Percentiles rank a stretch among this genome's conserved stretches.
These are phyloP conservation scores for Podaxis sp. DNA, from an alignment of 768 basidiomycete genomes.

Conservation along the genomic window DNA sequence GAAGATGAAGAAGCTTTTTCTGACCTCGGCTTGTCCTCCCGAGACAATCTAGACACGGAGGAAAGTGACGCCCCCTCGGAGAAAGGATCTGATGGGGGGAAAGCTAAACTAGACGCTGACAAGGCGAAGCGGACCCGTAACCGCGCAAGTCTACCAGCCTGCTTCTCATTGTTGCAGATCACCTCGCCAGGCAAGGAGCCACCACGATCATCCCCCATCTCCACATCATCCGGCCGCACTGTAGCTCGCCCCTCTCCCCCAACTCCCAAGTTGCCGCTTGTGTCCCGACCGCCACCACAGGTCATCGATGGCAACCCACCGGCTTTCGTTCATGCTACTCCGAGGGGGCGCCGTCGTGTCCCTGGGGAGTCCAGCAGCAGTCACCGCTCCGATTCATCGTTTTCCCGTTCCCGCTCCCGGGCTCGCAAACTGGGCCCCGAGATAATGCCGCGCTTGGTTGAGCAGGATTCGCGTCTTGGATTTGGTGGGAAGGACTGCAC, in stretches of 20 bases:
- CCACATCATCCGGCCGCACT: conserved; percentile 48
- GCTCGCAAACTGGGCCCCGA: conserved; percentile 28
- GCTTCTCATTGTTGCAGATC: conserved; percentile 71
- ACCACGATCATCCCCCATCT: conserved; percentile 39
- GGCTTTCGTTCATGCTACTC: conserved; percentile 40
- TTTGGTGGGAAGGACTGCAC: not conserved
- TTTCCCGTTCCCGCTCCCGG: conserved; percentile 42
- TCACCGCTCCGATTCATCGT: conserved; percentile 31
- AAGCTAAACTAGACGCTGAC: conserved; percentile 27
- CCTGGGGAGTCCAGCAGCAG: conserved; percentile 32
- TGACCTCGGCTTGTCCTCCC: conserved; percentile 39
- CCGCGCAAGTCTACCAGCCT: conserved; percentile 73
- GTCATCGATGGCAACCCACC: conserved; percentile 22
- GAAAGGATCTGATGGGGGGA: conserved; percentile 24
- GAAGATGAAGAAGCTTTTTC: conserved; percentile 48
- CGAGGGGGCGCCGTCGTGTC: conserved; percentile 53
- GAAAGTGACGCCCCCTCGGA: conserved; percentile 29
- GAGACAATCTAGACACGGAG: conserved; percentile 34
- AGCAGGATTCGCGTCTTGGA: conserved; percentile 1
- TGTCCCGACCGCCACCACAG: conserved; percentile 25
- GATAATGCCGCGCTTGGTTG: not conserved
- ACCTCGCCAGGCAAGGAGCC: conserved; percentile 33
- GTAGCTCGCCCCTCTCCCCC: conserved; percentile 56
- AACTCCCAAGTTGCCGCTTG: conserved; percentile 51
- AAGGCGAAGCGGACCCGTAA: conserved; percentile 55